Evolutionary conservation across 148 eudicot species (phyloP).

Genomic region (Rhododendron griersonianum): DNA sequence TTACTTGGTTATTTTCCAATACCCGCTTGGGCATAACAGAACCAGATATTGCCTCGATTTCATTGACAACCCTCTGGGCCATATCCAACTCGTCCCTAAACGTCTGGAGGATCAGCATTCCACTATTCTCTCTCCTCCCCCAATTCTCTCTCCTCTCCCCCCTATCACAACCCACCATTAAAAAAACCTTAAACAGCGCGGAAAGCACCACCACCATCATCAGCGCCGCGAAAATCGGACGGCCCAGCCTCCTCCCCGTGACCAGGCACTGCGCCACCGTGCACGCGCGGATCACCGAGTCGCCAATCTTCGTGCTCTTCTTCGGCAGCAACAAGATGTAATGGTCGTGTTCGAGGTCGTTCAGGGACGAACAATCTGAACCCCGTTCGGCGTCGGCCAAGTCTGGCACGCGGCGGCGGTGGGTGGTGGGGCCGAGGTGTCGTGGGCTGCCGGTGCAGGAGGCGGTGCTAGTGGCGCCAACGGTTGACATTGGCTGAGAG

Average conservation of each 20-base stretch:
- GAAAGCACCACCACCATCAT: conserved; percentile 27
- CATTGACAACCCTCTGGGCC: conserved; percentile 13
- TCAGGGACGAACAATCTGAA: not conserved
- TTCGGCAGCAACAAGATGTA: conserved; percentile 11
- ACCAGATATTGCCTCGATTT: not conserved
- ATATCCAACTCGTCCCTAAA: not conserved
- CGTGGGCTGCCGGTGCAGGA: conserved; percentile 19
- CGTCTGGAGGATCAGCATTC: conserved; percentile 7
- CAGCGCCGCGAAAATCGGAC: conserved; percentile 25
- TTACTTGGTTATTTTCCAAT: conserved; percentile 18
- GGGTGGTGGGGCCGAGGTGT: conserved; percentile 20
- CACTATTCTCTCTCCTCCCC: not conserved
- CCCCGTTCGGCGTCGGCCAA: conserved; percentile 10
- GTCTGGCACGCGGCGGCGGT: conserved; percentile 44
- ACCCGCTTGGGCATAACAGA: conserved; percentile 16
- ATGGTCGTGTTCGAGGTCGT: not conserved
- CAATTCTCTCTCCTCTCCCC: not conserved
- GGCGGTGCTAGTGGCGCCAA: not conserved
- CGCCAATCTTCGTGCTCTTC: not conserved
- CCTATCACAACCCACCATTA: conserved; percentile 6
- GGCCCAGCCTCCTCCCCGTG: conserved; percentile 28
- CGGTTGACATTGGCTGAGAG: not conserved
- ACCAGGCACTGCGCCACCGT: conserved; percentile 13
- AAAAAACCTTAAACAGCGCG: conserved; percentile 27
- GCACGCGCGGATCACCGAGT: not conserved